Evolutionary conservation across 768 basidiomycete species (phyloP), one percentile per base, ranked within the genome.

Genomic region (Panellus pusillus): DNA sequence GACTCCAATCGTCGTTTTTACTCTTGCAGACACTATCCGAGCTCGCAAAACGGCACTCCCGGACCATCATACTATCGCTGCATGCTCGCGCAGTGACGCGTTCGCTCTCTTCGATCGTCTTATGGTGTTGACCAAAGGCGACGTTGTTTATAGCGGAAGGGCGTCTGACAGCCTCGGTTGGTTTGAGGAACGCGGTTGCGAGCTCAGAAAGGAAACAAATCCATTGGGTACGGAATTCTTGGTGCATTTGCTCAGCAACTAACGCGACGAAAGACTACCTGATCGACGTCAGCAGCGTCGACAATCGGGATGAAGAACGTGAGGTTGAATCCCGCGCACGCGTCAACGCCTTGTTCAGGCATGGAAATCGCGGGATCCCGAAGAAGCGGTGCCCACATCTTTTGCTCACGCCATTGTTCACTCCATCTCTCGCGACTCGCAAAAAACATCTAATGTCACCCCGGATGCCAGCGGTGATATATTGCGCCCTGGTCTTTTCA

Each of bases 81-180:
- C 79, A 80, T 56, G 76, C 78, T 32, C 78, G 1, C 69, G 74
- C 24, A 77, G 70, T 14, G 75, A 77, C 52, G 77, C 77, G 0
- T 79, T 74, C 56, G 43, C 64, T 1, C 68, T 80, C n/a, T 79
- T 80, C 62, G 74, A 76, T 52, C 61, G 70, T 3, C 68, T 79
- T 14, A 64, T 74, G 20, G 66, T 80, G 12, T 65, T 80, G 31
- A 68, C 74, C 8, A 72, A 71, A 47, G 78, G 79, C 1, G 61
- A 68, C 28, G 66, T 74, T 14, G 70, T 75, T 20, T 80, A 74
- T 62, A 68, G 68, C 31, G 78, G 78, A 0, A 59, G 59, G 38
- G 65, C 65, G 38, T 19, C 51, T 17, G 62, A 63, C 28, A 65
- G 58, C 27, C 62, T 80, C 0, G 63, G 63, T 9, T 74, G 74